Percentiles rank a stretch among this genome's conserved stretches.
Evolutionary conservation across 177 flowering plant species (phyloP).

Genomic region (Vitis hybrid): DNA sequence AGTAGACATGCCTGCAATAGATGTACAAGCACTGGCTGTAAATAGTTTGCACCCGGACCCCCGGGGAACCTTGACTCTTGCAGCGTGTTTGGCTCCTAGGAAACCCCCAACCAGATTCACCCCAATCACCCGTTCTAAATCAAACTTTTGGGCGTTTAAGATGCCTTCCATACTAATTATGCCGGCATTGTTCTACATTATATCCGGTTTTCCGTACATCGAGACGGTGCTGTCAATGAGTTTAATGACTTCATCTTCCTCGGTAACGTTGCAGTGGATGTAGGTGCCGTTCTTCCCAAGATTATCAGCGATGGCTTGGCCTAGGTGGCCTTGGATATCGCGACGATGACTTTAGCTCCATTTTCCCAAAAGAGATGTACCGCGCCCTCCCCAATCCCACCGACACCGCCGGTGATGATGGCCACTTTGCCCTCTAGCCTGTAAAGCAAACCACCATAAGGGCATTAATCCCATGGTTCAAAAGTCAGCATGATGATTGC

Average conservation of each 20-base stretch:
- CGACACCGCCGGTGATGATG: conserved; percentile 32
- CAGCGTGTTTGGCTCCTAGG: conserved; percentile 15
- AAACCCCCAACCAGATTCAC: conserved; percentile 8
- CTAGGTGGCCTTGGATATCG: conserved; percentile 27
- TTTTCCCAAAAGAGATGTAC: conserved; percentile 21
- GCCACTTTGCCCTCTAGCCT: conserved; percentile 33
- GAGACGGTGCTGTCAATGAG: no score
- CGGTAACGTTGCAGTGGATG: no score
- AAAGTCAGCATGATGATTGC: no score
- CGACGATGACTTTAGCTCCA: conserved; percentile 33
- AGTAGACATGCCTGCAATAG: background rate
- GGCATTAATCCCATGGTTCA: no score
- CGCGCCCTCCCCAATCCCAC: conserved; percentile 28
- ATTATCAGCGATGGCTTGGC: conserved; percentile 4
- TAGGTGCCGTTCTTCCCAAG: no score
- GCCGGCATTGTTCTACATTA: no score
- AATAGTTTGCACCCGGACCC: conserved; percentile 4
- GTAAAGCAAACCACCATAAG: no score
- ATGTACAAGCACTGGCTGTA: conserved; percentile 4
- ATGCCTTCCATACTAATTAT: no score
- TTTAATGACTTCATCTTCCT: no score
- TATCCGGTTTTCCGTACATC: no score
- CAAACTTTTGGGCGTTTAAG: no score
- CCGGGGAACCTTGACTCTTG: conserved; percentile 4
- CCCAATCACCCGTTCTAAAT: no score